phyloP scores from a whole-genome alignment of 1,284 basidiomycete genomes.

The Ganoderma multipileum region DNA sequence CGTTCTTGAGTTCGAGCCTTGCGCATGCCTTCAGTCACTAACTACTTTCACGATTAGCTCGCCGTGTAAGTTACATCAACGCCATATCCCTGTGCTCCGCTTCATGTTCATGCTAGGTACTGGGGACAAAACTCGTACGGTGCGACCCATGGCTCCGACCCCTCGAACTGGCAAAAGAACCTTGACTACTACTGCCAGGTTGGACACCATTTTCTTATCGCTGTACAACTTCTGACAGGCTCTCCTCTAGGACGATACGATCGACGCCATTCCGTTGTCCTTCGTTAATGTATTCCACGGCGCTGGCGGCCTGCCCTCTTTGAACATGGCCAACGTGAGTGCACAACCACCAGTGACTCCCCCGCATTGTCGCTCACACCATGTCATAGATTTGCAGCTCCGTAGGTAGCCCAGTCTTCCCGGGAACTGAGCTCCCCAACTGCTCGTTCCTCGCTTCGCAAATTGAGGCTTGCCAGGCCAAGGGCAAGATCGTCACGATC shows the following conservation, averaged over 20 bases:
- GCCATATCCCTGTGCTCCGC: background rate
- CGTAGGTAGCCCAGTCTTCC: constrained; percentile 49
- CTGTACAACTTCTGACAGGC: background rate
- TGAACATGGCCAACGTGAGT: constrained; percentile 66
- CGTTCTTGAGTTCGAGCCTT: constrained; percentile 8
- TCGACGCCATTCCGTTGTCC: constrained; percentile 63
- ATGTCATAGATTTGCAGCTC: constrained; percentile 55
- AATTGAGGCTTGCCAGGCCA: constrained; percentile 66
- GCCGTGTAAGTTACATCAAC: background rate
- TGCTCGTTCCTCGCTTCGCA: constrained; percentile 61
- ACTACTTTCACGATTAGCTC: background rate
- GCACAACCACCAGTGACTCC: background rate
- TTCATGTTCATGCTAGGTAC: constrained; percentile 35
- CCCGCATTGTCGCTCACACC: background rate
- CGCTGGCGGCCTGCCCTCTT: constrained; percentile 59
- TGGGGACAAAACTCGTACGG: constrained; percentile 66
- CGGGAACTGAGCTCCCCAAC: constrained; percentile 62
- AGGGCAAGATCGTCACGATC: constrained; percentile 70
- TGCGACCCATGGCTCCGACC: constrained; percentile 50
- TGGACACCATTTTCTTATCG: background rate
- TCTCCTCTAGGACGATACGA: constrained; percentile 49
- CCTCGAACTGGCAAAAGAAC: constrained; percentile 55
- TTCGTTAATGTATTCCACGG: constrained; percentile 66
- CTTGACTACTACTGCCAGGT: constrained; percentile 60
- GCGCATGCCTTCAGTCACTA: background rate